phyloP scores from a whole-genome alignment of 371 early-diverging fungal species.

The Mucor saturninus region DNA sequence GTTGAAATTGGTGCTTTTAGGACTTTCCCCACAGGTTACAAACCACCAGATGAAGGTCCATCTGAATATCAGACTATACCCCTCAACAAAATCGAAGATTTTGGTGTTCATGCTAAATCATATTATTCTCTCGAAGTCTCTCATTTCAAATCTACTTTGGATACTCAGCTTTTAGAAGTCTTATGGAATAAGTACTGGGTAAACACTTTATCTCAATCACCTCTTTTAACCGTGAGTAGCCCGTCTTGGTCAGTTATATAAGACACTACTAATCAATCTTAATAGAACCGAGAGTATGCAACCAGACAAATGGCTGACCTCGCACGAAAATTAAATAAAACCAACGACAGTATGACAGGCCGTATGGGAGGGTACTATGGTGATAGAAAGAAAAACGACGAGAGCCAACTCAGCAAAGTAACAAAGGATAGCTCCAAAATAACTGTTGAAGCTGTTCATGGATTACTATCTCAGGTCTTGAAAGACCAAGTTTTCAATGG shows the following conservation, averaged over 20 bases:
- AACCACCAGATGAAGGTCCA: conserved; percentile 75
- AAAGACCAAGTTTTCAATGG: conserved; percentile 80
- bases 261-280: neutral
- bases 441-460: conserved; percentile 79
- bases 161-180: conserved; percentile 83
- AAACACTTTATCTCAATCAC: conserved; percentile 89
- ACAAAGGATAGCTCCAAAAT: conserved; percentile 84
- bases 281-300: conserved; percentile 81
- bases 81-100: conserved; percentile 94
- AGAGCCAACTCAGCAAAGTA: conserved; percentile 72
- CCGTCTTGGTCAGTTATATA: neutral
- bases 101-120: conserved; percentile 94
- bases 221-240: conserved; percentile 79
- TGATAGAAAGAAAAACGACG: conserved; percentile 69
- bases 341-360: conserved; percentile 64
- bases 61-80: conserved; percentile 88
- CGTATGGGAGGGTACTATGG: conserved; percentile 62
- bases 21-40: conserved; percentile 90
- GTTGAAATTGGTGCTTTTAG: conserved; percentile 98
- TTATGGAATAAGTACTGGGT: conserved; percentile 98
- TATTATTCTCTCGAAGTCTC: conserved; percentile 93
- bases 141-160: conserved; percentile 92
- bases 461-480: conserved; percentile 79
- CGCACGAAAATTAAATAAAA: conserved; percentile 83
- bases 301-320: conserved; percentile 81